Base-by-base conservation (phyloP, 1,139 yeast species). In the Kodamaea sp. region DNA sequence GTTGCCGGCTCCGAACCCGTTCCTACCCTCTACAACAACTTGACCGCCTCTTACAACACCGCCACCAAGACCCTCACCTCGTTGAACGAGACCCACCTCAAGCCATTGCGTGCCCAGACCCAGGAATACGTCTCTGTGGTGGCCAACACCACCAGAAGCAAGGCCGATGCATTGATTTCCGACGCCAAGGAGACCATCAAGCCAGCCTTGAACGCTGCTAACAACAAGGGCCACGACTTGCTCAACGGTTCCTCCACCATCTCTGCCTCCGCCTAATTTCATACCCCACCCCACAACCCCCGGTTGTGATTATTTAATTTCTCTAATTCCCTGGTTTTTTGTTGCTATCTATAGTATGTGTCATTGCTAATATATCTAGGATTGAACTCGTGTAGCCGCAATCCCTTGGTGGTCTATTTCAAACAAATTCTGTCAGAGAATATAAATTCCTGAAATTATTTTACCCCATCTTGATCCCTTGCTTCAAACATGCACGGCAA, bases 81-180 rank as follows among this genome's bases (percentile, higher is more conserved):
- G 37, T 55, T 70, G 37, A 65, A 69, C 46, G 58, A 59, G 24
- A 61, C 59, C 31, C 65, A 57, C 51, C 55, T 69, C 35, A 65
- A 60, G 44, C 75, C 75, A 21, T 63, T 69, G 47, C 66, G 59
- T 45, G 50, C 52, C 27, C 68, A 67, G 44, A 68, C 76, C 31
- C 67, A 65, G 39, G 70, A 54, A 34, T 63, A 60, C 46, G 69
- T 62, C 23, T 46, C 44, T 31, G 73, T 66, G 28, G 64, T 65
- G 25, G 59, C 57, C 36, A 59, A 68, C 39, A 65, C 57, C 46
- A 53, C 49, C 38, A 37, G 24, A 28, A 34, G 26, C 29, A 65
- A 59, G 48, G 72, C 71, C 31, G 72, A 64, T 43, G 53, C 60
- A 14, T 50, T 61, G 15, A 47, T 63, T 26, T 47, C 57, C 24